Evolutionary conservation across 1,284 basidiomycete species (phyloP).

Genomic region (Porodaedalea pini): DNA sequence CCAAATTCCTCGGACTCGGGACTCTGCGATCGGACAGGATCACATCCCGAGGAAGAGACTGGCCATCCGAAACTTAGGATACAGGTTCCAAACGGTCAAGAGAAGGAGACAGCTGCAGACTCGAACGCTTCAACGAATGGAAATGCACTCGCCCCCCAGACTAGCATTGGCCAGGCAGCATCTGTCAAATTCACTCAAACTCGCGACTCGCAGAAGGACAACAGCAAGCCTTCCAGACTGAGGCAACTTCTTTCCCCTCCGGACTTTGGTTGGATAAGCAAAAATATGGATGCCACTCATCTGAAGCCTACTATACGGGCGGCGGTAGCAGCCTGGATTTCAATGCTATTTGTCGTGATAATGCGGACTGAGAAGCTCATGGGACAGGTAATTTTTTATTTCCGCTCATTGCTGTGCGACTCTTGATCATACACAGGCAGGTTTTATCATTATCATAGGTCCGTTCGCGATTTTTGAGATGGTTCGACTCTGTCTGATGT

Average conservation of each 20-base stretch:
- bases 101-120: not conserved
- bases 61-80: constrained; percentile 1
- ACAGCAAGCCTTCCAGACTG: not conserved
- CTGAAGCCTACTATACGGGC: constrained; percentile 31
- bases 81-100: not conserved
- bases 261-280: constrained; percentile 10
- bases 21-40: too few relatives aligned
- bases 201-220: not conserved
- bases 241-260: not conserved
- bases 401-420: not conserved
- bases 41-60: too few relatives aligned
- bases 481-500: constrained; percentile 22
- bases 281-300: constrained; percentile 14
- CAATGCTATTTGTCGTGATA: constrained; percentile 30
- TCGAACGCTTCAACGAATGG: not conserved
- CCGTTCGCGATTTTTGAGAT: constrained; percentile 26
- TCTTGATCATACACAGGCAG: constrained; percentile 20
- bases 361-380: constrained; percentile 23
- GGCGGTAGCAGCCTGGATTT: constrained; percentile 31
- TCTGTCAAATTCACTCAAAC: not conserved
- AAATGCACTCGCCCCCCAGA: not conserved
- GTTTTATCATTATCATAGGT: constrained; percentile 30
- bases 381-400: constrained; percentile 22
- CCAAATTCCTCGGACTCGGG: not conserved
- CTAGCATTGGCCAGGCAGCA: not conserved